Base-by-base conservation (phyloP, 2,329 filamentous ascomycete species). In the Penicillium sp. region DNA sequence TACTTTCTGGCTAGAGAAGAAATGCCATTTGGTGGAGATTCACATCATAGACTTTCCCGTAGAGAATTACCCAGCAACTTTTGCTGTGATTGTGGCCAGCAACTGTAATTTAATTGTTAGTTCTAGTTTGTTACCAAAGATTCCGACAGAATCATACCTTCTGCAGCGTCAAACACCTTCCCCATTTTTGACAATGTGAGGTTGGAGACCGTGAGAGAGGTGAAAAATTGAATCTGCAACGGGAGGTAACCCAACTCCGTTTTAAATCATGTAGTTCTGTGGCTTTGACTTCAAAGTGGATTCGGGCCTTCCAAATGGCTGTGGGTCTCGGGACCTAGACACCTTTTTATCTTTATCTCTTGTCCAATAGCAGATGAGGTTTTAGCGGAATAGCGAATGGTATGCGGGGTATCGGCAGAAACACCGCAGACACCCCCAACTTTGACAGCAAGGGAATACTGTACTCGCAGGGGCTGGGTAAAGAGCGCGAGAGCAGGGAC, bases 21-120 rank as follows among this genome's bases (percentile, higher is more conserved):
- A 1, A 5, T 19, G 5, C n/a, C n/a, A 18, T 6, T 24, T 16
- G n/a, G 39, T 16, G 42, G 31, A 37, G 19, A 59, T 45, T 53
- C 24, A 71, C 57, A 55, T 65, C 54, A 39, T 62, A 65, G 7
- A 65, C 61, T 23, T 59, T 60, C 11, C 58, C 62, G 19, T 65
- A 60, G 19, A 65, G 53, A 29, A 59, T 48, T 14, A 65, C 52
- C 60, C 60, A 65, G 51, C 59, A 61, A 40, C 50, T 51, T 16
- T 42, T 18, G 18, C 42, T 45, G 36, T 26, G 46, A 18, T 59
- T 53, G 40, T 56, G 52, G 29, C 42, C 31, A n/a, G 52, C 52
- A 34, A 54, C 52, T 54, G 13, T 10, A 10, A 14, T 3, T 11
- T 19, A 23, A 21, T 50, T 16, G 49, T 14, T 18, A 8, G n/a